phyloP scores from a whole-genome alignment of 495 filamentous ascomycete species.

The Filosporella fistucella region DNA sequence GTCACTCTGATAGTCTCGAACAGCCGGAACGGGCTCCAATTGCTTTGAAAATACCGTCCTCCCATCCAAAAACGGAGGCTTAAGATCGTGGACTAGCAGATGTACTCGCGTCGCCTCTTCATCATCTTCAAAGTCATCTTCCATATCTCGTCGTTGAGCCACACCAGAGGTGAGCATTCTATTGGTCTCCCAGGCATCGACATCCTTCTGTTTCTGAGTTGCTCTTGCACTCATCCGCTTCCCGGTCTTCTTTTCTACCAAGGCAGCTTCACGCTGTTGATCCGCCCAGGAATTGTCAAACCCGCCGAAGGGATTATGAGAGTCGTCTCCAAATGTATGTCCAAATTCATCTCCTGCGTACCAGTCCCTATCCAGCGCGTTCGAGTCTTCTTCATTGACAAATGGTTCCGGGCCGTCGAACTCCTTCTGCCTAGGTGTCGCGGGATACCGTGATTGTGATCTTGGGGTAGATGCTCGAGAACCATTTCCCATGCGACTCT shows the following conservation, averaged over 20 bases:
- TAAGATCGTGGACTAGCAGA: constrained; percentile 88
- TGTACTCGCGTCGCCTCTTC: constrained; percentile 89
- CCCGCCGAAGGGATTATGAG: constrained; percentile 62
- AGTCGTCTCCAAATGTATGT: constrained; percentile 75
- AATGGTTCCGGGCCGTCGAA: constrained; percentile 48
- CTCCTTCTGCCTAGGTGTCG: constrained; percentile 46
- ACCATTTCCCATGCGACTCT: constrained; percentile 27
- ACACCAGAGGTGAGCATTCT: constrained; percentile 97
- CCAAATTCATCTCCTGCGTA: constrained; percentile 75
- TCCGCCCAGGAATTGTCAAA: constrained; percentile 65
- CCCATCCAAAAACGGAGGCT: constrained; percentile 93
- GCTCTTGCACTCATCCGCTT: constrained; percentile 67
- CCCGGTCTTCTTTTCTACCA: constrained; percentile 69
- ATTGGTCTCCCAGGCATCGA: constrained; percentile 97
- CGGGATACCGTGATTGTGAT: constrained; percentile 34
- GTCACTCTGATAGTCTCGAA: constrained; percentile 92
- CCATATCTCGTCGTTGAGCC: constrained; percentile 80
- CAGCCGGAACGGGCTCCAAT: constrained; percentile 88
- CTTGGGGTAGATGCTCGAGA: constrained; percentile 43
- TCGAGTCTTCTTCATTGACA: constrained; percentile 41
- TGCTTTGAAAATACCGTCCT: constrained; percentile 96
- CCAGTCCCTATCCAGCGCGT: constrained; percentile 84
- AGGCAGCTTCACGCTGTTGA: constrained; percentile 63
- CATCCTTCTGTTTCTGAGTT: constrained; percentile 84
- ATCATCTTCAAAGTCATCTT: constrained; percentile 81